A percentile compares a stretch with the other conserved stretches of the same genome.
These are phyloP conservation scores for Cyberlindnera americana DNA, from an alignment of 805 yeast species.

Conservation along the genomic window DNA sequence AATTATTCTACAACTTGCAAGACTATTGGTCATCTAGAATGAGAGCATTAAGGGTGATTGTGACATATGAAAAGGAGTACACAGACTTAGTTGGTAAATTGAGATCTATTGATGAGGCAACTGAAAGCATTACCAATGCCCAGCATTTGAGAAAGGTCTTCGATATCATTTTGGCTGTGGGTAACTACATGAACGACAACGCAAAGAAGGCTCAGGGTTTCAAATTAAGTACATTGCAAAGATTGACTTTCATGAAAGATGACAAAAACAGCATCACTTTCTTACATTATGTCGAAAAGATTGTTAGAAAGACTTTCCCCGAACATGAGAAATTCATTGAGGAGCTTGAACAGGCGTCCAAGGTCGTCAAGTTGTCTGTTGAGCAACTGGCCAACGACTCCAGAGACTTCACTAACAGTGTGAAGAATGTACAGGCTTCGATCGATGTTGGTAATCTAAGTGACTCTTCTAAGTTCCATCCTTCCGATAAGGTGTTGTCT, in stretches of 20 bases:
- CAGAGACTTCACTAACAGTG: conserved; percentile 45
- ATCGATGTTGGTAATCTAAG: conserved; percentile 63
- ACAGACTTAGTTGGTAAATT: conserved; percentile 56
- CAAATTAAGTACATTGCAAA: conserved; percentile 61
- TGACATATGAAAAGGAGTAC: conserved; percentile 62
- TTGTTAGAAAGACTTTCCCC: conserved; percentile 62
- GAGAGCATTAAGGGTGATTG: conserved; percentile 52
- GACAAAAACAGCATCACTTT: conserved; percentile 66
- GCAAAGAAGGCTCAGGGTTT: conserved; percentile 69
- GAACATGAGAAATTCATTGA: conserved; percentile 58
- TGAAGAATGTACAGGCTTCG: conserved; percentile 50
- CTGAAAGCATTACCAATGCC: conserved; percentile 50
- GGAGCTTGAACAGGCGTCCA: conserved; percentile 51
- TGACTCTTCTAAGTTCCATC: conserved; percentile 59
- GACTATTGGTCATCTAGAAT: conserved; percentile 72
- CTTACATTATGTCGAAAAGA: conserved; percentile 69
- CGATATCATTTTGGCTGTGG: conserved; percentile 65
- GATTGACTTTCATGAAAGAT: conserved; percentile 67
- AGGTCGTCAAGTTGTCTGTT: conserved; percentile 56
- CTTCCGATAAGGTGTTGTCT: conserved; percentile 55
- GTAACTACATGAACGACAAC: conserved; percentile 75
- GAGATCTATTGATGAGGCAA: conserved; percentile 55
- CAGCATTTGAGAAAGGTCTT: conserved; percentile 53
- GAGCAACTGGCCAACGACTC: conserved; percentile 62
- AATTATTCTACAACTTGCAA: conserved; percentile 62